These are phyloP conservation scores for Dichomitus squalens DNA, from an alignment of 1,284 basidiomycete genomes.

Conservation along the genomic window DNA sequence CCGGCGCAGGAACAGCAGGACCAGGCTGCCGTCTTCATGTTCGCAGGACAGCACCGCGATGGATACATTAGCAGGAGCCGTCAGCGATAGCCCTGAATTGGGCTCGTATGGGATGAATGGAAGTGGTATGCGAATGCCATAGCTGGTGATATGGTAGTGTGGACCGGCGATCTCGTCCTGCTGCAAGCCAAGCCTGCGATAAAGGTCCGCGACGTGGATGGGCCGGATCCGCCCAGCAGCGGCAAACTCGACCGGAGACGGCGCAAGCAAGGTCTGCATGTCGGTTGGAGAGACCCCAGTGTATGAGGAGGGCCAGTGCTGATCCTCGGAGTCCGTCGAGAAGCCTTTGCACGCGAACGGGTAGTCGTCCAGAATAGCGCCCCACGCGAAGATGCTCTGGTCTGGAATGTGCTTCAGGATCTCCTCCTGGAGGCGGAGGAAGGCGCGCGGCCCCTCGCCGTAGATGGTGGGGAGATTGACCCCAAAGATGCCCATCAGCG, in stretches of 20 bases:
- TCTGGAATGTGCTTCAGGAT: constrained; percentile 2
- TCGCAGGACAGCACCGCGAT: constrained; percentile 4
- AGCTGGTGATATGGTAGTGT: constrained; percentile 2
- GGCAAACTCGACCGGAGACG: background rate
- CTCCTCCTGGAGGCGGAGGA: constrained; percentile 9
- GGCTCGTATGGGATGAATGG: background rate
- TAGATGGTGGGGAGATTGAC: constrained; percentile 7
- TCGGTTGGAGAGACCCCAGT: background rate
- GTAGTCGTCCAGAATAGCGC: constrained; percentile 2
- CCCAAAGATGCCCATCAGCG: constrained; percentile 11
- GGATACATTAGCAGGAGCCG: background rate
- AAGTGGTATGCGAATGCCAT: background rate
- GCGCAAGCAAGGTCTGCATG: constrained; percentile 1
- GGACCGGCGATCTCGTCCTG: background rate
- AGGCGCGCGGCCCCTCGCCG: constrained; percentile 5
- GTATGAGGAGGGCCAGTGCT: background rate
- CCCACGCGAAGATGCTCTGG: constrained; percentile 14
- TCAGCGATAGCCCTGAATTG: background rate
- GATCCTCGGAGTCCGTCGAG: background rate
- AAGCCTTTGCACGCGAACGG: background rate
- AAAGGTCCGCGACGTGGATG: background rate
- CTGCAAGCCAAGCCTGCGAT: background rate
- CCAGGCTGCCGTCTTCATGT: constrained; percentile 3
- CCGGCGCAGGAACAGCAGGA: constrained; percentile 1
- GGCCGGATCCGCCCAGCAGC: background rate